Conservation (phyloP, 306 rosid species). For the Acacia melanoxylon region DNA sequence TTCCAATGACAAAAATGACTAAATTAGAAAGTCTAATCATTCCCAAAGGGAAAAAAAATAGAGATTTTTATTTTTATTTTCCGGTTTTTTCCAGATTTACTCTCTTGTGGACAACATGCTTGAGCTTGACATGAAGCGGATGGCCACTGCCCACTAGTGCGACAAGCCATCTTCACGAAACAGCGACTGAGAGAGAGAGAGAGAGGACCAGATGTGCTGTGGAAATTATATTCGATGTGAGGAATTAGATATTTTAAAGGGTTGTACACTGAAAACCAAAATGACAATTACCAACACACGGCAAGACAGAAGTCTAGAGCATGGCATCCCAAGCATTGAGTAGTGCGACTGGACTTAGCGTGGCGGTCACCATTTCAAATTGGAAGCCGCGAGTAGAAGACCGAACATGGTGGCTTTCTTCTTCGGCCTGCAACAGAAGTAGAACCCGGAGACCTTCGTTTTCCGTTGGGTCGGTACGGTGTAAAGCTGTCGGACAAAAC, state of each 20-base stretch:
- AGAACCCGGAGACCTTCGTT: constrained; percentile 2
- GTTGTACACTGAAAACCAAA: neutral
- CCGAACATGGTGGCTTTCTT: constrained; percentile 11
- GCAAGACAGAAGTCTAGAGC: neutral
- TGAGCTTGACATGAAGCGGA: neutral
- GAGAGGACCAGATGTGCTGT: neutral
- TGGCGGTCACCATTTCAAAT: neutral
- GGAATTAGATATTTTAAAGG: neutral
- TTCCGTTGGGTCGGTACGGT: constrained; percentile 33
- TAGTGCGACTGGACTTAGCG: neutral
- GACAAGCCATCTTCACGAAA: neutral
- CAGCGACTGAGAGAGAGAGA: neutral
- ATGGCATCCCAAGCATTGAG: neutral
- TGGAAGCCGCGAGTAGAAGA: constrained; percentile 11
- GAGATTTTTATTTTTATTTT: too few species aligned
- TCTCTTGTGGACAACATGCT: neutral
- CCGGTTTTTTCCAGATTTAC: neutral
- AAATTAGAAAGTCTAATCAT: too few species aligned
- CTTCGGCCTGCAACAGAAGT: neutral
- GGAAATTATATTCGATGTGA: neutral
- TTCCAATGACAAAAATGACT: too few species aligned
- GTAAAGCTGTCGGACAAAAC: constrained; percentile 61
- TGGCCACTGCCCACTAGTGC: neutral
- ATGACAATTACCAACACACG: neutral
- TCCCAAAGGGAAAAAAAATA: too few species aligned